Percentiles rank a stretch among this genome's conserved stretches.
These are phyloP conservation scores for Diutina scorzettiae DNA, from an alignment of 1,139 yeast species.

Conservation along the genomic window DNA sequence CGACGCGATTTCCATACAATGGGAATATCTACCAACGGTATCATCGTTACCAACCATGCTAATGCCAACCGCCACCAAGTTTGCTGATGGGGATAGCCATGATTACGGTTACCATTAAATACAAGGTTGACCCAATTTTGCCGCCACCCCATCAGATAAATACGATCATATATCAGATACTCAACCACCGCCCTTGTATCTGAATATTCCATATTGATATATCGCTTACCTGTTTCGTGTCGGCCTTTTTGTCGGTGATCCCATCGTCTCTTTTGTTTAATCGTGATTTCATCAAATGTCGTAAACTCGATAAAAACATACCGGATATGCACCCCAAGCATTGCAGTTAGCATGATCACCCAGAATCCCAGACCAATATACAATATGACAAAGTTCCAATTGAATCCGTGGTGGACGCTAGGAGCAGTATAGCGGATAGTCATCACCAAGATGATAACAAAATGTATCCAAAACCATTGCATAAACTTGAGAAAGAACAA, in stretches of 20 bases:
- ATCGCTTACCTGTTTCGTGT: conserved; percentile 21
- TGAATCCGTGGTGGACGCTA: conserved; percentile 15
- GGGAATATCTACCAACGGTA: conserved; percentile 2
- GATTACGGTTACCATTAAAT: conserved; percentile 16
- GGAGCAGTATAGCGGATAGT: not conserved
- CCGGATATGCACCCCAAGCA: conserved; percentile 23
- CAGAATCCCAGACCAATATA: conserved; percentile 29
- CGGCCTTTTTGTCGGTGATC: conserved; percentile 10
- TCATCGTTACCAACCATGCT: not conserved
- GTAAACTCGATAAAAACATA: conserved; percentile 33
- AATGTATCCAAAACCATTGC: conserved; percentile 20
- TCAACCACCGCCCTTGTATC: conserved; percentile 21
- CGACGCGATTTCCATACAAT: not conserved
- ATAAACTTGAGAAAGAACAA: conserved; percentile 38
- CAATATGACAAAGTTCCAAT: conserved; percentile 35
- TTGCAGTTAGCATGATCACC: conserved; percentile 27
- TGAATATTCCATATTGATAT: conserved; percentile 17
- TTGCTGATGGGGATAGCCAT: not conserved
- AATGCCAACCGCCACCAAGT: not conserved
- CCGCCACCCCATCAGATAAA: conserved; percentile 20
- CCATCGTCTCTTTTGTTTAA: conserved; percentile 13
- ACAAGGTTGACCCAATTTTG: conserved; percentile 25
- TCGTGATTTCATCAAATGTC: conserved; percentile 27
- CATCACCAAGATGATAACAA: conserved; percentile 15
- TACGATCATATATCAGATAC: conserved; percentile 15